These are phyloP conservation scores for Conticribra guillardii DNA, from an alignment of 108 stramenopile species.

Conservation along the genomic window DNA sequence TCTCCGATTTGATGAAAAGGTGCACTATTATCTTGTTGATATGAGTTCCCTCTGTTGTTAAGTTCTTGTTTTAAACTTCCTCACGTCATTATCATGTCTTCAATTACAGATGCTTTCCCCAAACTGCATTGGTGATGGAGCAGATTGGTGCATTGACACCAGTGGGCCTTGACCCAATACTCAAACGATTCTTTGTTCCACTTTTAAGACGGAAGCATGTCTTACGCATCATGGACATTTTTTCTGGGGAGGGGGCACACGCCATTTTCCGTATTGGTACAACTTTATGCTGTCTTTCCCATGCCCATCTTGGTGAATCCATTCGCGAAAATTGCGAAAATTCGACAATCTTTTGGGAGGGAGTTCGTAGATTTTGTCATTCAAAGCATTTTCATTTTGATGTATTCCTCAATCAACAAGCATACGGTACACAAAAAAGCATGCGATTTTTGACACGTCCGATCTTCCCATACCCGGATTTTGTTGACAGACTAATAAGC, in stretches of 20 bases:
- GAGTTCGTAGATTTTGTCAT: constrained; percentile 38
- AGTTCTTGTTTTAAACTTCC: background rate
- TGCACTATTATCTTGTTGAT: background rate
- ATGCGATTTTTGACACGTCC: constrained; percentile 29
- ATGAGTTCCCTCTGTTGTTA: background rate
- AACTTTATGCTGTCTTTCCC: constrained; percentile 46
- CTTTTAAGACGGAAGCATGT: constrained; percentile 47
- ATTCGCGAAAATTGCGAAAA: constrained; percentile 40
- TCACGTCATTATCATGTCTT: background rate
- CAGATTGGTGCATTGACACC: constrained; percentile 52
- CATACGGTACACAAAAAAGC: constrained; percentile 41
- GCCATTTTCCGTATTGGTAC: constrained; percentile 50
- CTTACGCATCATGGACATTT: constrained; percentile 49
- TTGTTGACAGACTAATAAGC: constrained; percentile 34
- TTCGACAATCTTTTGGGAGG: constrained; percentile 49
- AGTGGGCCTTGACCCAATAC: constrained; percentile 40
- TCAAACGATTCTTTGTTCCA: constrained; percentile 45
- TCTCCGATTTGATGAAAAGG: constrained; percentile 69
- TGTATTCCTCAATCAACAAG: constrained; percentile 31
- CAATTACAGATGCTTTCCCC: constrained; percentile 35
- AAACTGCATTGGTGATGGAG: constrained; percentile 45
- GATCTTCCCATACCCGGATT: constrained; percentile 41
- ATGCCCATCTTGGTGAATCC: constrained; percentile 46
- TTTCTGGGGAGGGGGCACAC: constrained; percentile 44
- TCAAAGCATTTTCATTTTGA: constrained; percentile 49